phyloP scores from a whole-genome alignment of 371 early-diverging fungal genomes.

The Apophysomyces trapeziformis region DNA sequence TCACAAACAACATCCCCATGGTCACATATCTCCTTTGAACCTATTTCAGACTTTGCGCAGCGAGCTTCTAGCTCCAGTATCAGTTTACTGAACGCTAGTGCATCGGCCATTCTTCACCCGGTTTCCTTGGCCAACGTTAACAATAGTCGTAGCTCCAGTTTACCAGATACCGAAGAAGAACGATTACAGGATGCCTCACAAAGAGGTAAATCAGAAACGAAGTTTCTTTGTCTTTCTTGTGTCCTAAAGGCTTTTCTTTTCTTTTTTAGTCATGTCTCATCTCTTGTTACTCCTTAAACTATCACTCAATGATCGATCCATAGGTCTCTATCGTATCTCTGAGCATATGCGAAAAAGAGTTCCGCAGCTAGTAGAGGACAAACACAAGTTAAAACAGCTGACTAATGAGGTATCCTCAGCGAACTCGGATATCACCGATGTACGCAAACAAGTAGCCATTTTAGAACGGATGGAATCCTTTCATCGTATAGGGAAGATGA shows the following conservation, averaged over 20 bases:
- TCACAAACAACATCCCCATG: slow-evolving; percentile 24
- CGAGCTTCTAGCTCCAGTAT: slow-evolving; percentile 32
- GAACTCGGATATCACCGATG: slow-evolving; percentile 41
- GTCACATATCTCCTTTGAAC: slow-evolving; percentile 36
- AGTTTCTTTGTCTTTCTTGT: background rate
- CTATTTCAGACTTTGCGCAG: slow-evolving; percentile 34
- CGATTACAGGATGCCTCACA: background rate
- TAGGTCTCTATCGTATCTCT: slow-evolving; percentile 36
- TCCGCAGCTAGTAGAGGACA: slow-evolving; percentile 34
- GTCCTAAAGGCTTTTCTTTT: background rate
- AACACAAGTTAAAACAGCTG: slow-evolving; percentile 17
- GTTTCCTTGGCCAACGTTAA: background rate
- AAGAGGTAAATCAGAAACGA: slow-evolving; percentile 12
- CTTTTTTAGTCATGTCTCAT: slow-evolving; percentile 13
- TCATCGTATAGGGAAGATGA: slow-evolving; percentile 38
- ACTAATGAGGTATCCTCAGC: slow-evolving; percentile 27
- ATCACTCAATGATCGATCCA: slow-evolving; percentile 40
- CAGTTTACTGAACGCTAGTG: slow-evolving; percentile 21
- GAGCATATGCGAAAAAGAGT: slow-evolving; percentile 48
- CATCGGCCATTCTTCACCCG: slow-evolving; percentile 9
- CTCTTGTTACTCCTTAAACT: slow-evolving; percentile 20
- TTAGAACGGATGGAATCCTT: slow-evolving; percentile 40
- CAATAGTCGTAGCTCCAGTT: background rate
- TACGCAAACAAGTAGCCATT: slow-evolving; percentile 31
- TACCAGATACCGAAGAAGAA: background rate